Base-by-base conservation (phyloP, 2,329 filamentous ascomycete species). In the Leptographium flavum region DNA sequence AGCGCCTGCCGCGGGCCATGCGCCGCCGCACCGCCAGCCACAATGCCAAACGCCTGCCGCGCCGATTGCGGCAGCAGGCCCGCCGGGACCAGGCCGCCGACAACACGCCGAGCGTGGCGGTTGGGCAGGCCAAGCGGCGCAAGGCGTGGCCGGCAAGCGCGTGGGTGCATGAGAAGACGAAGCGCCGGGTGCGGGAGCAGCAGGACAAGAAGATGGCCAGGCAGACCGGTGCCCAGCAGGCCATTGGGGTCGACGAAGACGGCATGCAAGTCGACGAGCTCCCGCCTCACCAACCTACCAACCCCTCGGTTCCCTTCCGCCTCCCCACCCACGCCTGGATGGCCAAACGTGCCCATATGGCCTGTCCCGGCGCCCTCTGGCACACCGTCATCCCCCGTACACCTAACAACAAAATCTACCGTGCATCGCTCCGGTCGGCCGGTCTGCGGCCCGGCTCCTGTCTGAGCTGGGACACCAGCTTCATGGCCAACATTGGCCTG, bases 261-360 rank as follows among this genome's bases (percentile, higher is more conserved):
- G 19, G 15, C n/a, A 42, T 33, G n/a, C 42, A 43, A 2, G 19
- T 31, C 4, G 41, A 39, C 3, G 37, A 25, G n/a, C n/a, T n/a
- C n/a, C n/a, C 1, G 42, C 23, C 37, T 31, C 13, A 33, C n/a
- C 60, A 68, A 52, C 54, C 57, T 22, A 63, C 70, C 8, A 68
- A 70, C 35, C 77, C 81, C 2, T 86, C 83, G 60, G 81, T 80
- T 58, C 77, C 63, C 79, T 92, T 28, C 3, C 95, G 90, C 87
- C 69, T 98, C 15, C 92, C 92, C 0, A 96, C 92, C 7, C 92
- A 98, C 60, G 65, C 93, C 52, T 98, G 84, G 74, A 88, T 94
- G 63, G 81, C 90, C 3, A 98, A 98, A 62, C 72, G 92, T 48
- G 87, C 92, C 21, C 83, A 76, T 49, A 93, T 98, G 84, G 87